phyloP scores from a whole-genome alignment of 2,329 filamentous ascomycete species.

The Anthostomella pinea region DNA sequence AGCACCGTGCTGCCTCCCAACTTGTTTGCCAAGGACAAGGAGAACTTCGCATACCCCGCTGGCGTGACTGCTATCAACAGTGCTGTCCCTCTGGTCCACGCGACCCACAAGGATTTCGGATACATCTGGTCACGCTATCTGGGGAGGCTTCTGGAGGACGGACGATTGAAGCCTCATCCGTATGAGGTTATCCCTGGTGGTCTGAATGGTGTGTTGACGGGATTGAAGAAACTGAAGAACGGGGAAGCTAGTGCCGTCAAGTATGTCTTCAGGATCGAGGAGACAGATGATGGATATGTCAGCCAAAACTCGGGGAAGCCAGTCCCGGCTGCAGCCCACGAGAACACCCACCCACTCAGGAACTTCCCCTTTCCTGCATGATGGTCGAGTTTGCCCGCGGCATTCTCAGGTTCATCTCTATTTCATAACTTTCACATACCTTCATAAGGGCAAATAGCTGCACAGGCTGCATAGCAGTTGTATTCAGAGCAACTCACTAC shows the following conservation, averaged over 20 bases:
- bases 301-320: no score
- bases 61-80: constrained; percentile 12
- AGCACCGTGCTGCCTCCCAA: constrained; percentile 15
- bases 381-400: no score
- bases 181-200: constrained; percentile 53
- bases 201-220: constrained; percentile 50
- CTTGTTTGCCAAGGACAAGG: constrained; percentile 10
- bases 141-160: constrained; percentile 42
- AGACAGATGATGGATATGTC: constrained; percentile 28
- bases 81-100: constrained; percentile 6
- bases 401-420: no score
- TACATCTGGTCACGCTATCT: constrained; percentile 32
- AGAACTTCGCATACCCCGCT: constrained; percentile 13
- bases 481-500: not conserved
- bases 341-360: no score
- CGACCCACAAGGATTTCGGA: constrained; percentile 15
- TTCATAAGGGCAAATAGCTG: no score
- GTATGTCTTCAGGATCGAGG: constrained; percentile 52
- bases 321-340: no score
- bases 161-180: constrained; percentile 49
- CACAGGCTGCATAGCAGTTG: not conserved
- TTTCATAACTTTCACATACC: no score
- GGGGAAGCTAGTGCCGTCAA: constrained; percentile 63
- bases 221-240: constrained; percentile 51
- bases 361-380: no score